phyloP scores from a whole-genome alignment of 2,329 filamentous ascomycete species.

The Scytalidium sp. region DNA sequence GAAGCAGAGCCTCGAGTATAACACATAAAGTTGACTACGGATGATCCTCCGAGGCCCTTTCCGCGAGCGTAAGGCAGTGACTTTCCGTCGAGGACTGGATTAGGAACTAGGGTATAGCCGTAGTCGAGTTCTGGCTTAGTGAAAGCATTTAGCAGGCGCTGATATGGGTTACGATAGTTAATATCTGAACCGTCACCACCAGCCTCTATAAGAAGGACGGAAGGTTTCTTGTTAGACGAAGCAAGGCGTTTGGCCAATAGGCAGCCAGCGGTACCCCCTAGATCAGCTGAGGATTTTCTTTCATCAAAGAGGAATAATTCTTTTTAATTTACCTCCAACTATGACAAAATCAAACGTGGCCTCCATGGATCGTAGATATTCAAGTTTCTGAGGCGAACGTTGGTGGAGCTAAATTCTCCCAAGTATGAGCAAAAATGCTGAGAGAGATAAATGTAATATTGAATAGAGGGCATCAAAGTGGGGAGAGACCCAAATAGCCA shows the following conservation, averaged over 20 bases:
- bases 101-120: neutral
- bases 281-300: neutral
- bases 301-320: neutral
- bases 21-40: slow-evolving; percentile 29
- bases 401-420: too few relatives aligned
- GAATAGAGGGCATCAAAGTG: too few relatives aligned
- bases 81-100: slow-evolving; percentile 8
- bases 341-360: slow-evolving; percentile 12
- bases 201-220: slow-evolving; percentile 59
- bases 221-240: slow-evolving; percentile 41
- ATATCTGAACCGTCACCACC: slow-evolving; percentile 46
- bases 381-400: too few relatives aligned
- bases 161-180: slow-evolving; percentile 45
- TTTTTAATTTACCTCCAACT: slow-evolving; percentile 15
- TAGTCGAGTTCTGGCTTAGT: slow-evolving; percentile 16
- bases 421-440: too few relatives aligned
- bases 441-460: too few relatives aligned
- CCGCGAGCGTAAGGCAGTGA: slow-evolving; percentile 26
- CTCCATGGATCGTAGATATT: neutral
- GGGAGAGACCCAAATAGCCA: too few relatives aligned
- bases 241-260: slow-evolving; percentile 52
- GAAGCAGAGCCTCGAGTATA: slow-evolving; percentile 24
- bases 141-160: slow-evolving; percentile 51
- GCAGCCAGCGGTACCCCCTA: slow-evolving; percentile 59
- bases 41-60: slow-evolving; percentile 27